These are phyloP conservation scores for Penicillium sp. DNA, from an alignment of 2,329 filamentous ascomycete genomes.

Conservation along the genomic window DNA sequence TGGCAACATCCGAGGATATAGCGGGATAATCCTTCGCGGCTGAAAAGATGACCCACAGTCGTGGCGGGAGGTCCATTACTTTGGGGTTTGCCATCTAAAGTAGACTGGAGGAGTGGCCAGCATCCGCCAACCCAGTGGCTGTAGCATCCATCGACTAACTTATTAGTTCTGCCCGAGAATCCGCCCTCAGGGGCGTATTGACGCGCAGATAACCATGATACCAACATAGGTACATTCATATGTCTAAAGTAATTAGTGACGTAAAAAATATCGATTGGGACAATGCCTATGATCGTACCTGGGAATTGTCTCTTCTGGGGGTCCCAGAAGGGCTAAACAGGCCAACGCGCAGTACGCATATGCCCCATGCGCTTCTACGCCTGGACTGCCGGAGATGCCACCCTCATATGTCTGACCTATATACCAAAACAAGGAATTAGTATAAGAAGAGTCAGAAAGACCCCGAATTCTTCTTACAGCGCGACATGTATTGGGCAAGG, in stretches of 20 bases:
- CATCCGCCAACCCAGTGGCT: slow-evolving; percentile 97
- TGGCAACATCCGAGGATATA: slow-evolving; percentile 93
- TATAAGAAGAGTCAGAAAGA: neutral
- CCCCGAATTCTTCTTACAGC: slow-evolving; percentile 60
- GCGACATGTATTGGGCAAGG: slow-evolving; percentile 75
- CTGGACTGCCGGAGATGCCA: slow-evolving; percentile 82
- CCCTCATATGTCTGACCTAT: slow-evolving; percentile 91
- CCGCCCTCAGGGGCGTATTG: slow-evolving; percentile 92
- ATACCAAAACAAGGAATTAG: slow-evolving; percentile 8
- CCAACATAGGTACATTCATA: slow-evolving; percentile 73
- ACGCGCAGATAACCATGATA: slow-evolving; percentile 84
- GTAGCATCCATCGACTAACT: slow-evolving; percentile 97
- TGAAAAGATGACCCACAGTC: slow-evolving; percentile 58
- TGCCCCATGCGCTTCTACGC: slow-evolving; percentile 89
- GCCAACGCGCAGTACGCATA: slow-evolving; percentile 95
- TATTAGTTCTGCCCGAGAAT: slow-evolving; percentile 92
- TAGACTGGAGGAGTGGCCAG: slow-evolving; percentile 87
- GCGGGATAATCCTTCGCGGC: slow-evolving; percentile 77
- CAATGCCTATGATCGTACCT: slow-evolving; percentile 53
- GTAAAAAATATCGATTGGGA: neutral
- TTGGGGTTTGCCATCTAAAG: slow-evolving; percentile 58
- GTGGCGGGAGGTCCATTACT: slow-evolving; percentile 21
- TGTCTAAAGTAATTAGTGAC: slow-evolving; percentile 53
- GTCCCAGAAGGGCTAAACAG: slow-evolving; percentile 81
- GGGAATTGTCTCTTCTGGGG: slow-evolving; percentile 72